phyloP scores from a whole-genome alignment of 176 grass and related monocot species.

The Triticum urartu region DNA sequence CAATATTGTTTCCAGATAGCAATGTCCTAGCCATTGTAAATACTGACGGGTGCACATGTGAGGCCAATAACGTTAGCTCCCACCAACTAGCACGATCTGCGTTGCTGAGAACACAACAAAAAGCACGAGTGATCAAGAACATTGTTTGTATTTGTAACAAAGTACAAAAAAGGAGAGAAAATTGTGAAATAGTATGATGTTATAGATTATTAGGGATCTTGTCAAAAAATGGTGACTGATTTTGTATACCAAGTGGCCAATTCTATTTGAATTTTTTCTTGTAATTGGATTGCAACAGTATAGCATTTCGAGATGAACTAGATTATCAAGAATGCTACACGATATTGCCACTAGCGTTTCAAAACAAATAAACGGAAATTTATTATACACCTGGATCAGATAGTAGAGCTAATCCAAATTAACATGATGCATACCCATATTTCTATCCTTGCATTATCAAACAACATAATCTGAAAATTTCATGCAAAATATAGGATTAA shows the following conservation, averaged over 20 bases:
- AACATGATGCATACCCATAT: constrained; percentile 20
- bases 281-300: not conserved
- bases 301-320: not conserved
- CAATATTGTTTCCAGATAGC: constrained; percentile 81
- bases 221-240: not conserved
- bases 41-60: constrained; percentile 93
- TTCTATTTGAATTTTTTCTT: not conserved
- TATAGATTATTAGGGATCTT: constrained; percentile 2
- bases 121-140: constrained; percentile 14
- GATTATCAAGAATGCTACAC: not conserved
- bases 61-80: constrained; percentile 73
- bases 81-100: constrained; percentile 81
- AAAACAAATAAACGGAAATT: not conserved
- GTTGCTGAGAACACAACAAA: constrained; percentile 56
- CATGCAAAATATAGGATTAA: constrained; percentile 29
- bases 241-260: not conserved
- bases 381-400: not conserved
- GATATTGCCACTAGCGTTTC: not conserved
- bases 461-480: constrained; percentile 13
- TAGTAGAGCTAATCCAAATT: not conserved
- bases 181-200: not conserved
- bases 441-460: not conserved
- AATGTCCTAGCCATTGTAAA: constrained; percentile 86
- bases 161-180: not conserved
- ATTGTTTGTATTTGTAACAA: constrained; percentile 1